These are phyloP conservation scores for Fusarium sterilihyphosum DNA, from an alignment of 2,329 filamentous ascomycete species.

Conservation along the genomic window DNA sequence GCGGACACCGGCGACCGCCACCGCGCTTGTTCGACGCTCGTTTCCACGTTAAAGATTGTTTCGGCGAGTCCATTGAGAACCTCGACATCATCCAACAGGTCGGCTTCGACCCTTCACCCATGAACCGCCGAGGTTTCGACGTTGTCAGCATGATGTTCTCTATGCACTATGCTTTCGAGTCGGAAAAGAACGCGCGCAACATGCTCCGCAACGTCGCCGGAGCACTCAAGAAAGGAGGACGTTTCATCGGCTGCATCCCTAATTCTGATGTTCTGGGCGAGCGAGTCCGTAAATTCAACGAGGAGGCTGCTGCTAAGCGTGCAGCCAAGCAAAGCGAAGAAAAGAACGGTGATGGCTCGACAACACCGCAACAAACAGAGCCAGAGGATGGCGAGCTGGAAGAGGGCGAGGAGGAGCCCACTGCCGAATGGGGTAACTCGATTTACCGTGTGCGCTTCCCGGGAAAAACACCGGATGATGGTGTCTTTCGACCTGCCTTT, in stretches of 20 bases:
- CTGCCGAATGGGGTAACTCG: constrained; percentile 88
- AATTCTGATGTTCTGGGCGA: constrained; percentile 91
- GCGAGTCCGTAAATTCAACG: constrained; percentile 81
- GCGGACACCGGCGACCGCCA: constrained; percentile 58
- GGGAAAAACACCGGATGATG: constrained; percentile 82
- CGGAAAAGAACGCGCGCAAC: constrained; percentile 84
- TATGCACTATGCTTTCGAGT: constrained; percentile 98
- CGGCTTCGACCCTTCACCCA: constrained; percentile 81
- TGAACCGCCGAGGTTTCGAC: constrained; percentile 86
- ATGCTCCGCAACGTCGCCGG: constrained; percentile 96
- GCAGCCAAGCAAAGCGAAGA: constrained; percentile 37
- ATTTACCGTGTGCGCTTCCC: constrained; percentile 94
- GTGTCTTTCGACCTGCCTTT: constrained; percentile 91
- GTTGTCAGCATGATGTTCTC: constrained; percentile 99
- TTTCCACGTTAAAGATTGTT: constrained; percentile 93
- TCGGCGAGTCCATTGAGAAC: constrained; percentile 82
- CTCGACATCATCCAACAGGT: constrained; percentile 85
- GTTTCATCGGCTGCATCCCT: constrained; percentile 95
- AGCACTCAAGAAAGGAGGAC: constrained; percentile 89
- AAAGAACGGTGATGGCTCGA: constrained; percentile 30
- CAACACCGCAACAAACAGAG: constrained; percentile 43
- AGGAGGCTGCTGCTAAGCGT: constrained; percentile 53
- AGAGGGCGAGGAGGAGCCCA: constrained; percentile 70
- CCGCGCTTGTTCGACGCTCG: constrained; percentile 81
- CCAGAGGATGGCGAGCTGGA: constrained; percentile 60